These are phyloP conservation scores for Cladophialophora chaetospira DNA, from an alignment of 2,329 filamentous ascomycete genomes.

Conservation along the genomic window DNA sequence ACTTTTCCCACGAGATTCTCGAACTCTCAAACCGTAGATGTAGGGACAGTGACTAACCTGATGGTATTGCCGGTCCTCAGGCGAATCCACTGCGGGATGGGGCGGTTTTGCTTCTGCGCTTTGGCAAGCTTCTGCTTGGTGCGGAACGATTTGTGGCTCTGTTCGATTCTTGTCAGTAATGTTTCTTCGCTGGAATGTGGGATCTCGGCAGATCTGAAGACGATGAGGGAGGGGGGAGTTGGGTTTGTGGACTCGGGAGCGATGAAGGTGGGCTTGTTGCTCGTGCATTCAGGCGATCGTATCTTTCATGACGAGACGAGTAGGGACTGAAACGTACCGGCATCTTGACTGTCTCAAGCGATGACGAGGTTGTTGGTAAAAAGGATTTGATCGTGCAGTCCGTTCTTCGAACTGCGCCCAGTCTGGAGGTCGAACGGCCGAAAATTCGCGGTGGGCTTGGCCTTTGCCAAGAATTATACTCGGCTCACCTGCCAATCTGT, in stretches of 20 bases:
- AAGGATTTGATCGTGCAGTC: not conserved
- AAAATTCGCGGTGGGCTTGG: constrained; percentile 21
- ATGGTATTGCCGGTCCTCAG: constrained; percentile 99
- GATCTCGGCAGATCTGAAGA: not conserved
- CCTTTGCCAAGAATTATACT: constrained; percentile 5
- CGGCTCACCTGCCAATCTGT: not conserved
- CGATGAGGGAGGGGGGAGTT: not conserved
- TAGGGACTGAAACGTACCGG: constrained; percentile 50
- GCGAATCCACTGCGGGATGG: constrained; percentile 99
- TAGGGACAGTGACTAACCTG: constrained; percentile 66
- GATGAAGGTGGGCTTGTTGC: not conserved
- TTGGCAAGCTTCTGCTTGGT: constrained; percentile 99
- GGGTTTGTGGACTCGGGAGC: not conserved
- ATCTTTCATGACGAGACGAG: not conserved
- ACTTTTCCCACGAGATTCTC: not conserved
- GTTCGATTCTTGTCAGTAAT: not conserved
- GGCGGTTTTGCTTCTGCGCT: constrained; percentile 99
- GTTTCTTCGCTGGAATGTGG: not conserved
- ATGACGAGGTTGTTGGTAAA: constrained; percentile 4
- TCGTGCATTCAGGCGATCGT: not conserved
- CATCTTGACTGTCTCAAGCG: constrained; percentile 52
- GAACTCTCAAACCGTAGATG: not conserved
- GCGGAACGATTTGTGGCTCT: constrained; percentile 92
- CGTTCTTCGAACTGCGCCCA: not conserved
- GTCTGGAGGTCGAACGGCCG: not conserved